Evolutionary conservation across 805 yeast species (phyloP), one percentile per base, ranked within the genome.

Genomic region (Wickerhamomyces silvicola): DNA sequence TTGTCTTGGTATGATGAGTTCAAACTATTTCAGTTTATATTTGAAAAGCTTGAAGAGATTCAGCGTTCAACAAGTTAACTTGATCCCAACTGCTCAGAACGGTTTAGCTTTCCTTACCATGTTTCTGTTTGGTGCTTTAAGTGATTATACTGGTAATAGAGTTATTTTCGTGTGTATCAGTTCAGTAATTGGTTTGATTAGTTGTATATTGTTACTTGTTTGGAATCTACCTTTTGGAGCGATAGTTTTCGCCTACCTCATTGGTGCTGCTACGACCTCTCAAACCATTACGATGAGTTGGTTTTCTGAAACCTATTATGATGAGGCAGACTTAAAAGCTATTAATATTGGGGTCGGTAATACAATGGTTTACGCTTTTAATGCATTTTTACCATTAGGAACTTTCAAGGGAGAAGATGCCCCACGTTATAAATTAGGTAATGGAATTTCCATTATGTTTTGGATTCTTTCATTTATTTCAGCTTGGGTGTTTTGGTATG

Each of bases 251-350:
- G 32, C 32, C 4, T 28, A 24, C 17, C 16, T 33, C 10, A 24
- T 33, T 5, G 27, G 30, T 18, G 36, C 29, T 17, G 14, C 30
- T n/a, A 12, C 11, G 18, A 12, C 32, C 14, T 18, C 29, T 13
- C 29, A 29, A 17, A 29, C 33, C 1, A 7, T 29, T 3, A 4
- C 15, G 3, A 25, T 29, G 24, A n/a, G 22, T 13, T 33, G 32
- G 29, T 29, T 29, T 17, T 32, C 36, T 21, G 30, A 33, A 21
- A 19, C 25, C 3, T 29, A 18, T 11, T 21, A 28, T 11, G 30
- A 29, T 24, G 21, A 20, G 18, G 19, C 27, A 4, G 32, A 33
- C 29, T 10, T 33, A 7, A 33, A 25, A 17, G 19, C 26, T 20
- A 6, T 28, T 11, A 24, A 24, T 13, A 21, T 33, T 4, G 36